These are phyloP conservation scores for Colletotrichum aenigma DNA, from an alignment of 2,329 filamentous ascomycete species.

Conservation along the genomic window DNA sequence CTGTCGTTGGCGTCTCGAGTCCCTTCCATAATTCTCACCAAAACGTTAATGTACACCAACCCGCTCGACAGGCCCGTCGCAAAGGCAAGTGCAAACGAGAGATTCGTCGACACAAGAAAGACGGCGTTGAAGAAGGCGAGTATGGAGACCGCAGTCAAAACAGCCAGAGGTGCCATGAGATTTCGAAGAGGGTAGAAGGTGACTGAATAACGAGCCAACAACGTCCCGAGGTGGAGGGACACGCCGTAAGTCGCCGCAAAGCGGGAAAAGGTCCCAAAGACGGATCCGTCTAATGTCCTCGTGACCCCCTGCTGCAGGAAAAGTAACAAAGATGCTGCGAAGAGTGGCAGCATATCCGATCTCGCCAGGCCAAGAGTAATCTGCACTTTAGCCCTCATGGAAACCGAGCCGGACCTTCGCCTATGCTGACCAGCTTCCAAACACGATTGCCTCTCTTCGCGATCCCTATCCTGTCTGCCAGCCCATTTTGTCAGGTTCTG, in stretches of 20 bases:
- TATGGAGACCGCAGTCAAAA: conserved; percentile 8
- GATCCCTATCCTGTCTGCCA: conserved; percentile 13
- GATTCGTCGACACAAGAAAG: conserved; percentile 25
- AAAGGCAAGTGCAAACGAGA: conserved; percentile 30
- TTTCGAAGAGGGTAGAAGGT: conserved; percentile 21
- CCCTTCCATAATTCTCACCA: conserved; percentile 24
- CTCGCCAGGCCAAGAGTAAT: conserved; percentile 19
- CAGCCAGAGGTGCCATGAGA: conserved; percentile 1
- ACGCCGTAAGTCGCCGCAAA: conserved; percentile 31
- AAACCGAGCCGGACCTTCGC: background rate
- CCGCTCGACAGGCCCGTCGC: conserved; percentile 30
- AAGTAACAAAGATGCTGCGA: conserved; percentile 25
- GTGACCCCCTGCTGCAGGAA: conserved; percentile 30
- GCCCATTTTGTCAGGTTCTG: background rate
- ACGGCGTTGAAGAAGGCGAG: conserved; percentile 24
- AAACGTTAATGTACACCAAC: conserved; percentile 30
- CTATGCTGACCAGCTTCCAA: background rate
- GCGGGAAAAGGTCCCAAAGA: conserved; percentile 29
- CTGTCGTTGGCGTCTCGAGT: conserved; percentile 20
- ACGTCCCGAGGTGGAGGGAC: conserved; percentile 31
- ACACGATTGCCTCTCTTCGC: background rate
- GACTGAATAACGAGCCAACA: conserved; percentile 27
- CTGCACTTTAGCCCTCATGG: conserved; percentile 19
- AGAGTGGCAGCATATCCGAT: conserved; percentile 31
- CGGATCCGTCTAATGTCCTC: conserved; percentile 28